Evolutionary conservation across 1,284 basidiomycete genomes (phyloP).

Genomic region (Cryptococcus hybrid): DNA sequence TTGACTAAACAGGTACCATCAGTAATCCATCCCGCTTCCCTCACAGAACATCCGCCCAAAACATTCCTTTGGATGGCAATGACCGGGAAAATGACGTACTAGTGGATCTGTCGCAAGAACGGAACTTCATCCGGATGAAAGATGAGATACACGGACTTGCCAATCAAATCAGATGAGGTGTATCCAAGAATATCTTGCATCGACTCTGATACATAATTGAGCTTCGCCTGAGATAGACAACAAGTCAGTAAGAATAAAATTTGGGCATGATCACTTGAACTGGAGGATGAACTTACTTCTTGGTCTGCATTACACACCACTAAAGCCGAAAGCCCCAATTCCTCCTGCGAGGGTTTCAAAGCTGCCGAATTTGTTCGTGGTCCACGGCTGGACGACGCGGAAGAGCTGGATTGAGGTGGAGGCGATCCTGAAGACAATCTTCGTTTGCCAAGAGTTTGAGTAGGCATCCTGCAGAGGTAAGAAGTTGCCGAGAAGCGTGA

Average conservation of each 20-base stretch:
- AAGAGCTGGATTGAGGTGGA: too few relatives aligned
- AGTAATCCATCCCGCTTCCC: background rate
- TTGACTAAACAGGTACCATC: conserved; percentile 12
- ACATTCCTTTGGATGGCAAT: background rate
- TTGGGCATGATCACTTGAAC: background rate
- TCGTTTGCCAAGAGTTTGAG: too few relatives aligned
- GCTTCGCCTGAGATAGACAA: conserved; percentile 16
- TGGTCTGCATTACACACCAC: conserved; percentile 13
- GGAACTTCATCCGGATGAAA: conserved; percentile 43
- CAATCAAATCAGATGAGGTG: conserved; percentile 27
- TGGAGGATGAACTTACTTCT: conserved; percentile 7
- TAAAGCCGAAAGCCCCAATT: conserved; percentile 14
- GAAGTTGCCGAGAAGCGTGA: too few relatives aligned
- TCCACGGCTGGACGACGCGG: too few relatives aligned
- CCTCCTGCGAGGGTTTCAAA: conserved; percentile 3
- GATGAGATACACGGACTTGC: conserved; percentile 28
- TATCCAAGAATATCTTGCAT: conserved; percentile 42
- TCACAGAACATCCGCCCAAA: background rate
- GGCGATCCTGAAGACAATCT: too few relatives aligned
- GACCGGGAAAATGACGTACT: conserved; percentile 25
- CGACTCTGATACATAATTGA: conserved; percentile 35
- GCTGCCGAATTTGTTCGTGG: background rate
- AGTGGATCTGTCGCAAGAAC: conserved; percentile 29
- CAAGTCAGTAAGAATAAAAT: background rate
- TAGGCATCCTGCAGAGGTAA: too few relatives aligned